These are phyloP conservation scores for Saccharum spontaneum DNA, from an alignment of 176 grass and related monocot genomes.

Conservation along the genomic window DNA sequence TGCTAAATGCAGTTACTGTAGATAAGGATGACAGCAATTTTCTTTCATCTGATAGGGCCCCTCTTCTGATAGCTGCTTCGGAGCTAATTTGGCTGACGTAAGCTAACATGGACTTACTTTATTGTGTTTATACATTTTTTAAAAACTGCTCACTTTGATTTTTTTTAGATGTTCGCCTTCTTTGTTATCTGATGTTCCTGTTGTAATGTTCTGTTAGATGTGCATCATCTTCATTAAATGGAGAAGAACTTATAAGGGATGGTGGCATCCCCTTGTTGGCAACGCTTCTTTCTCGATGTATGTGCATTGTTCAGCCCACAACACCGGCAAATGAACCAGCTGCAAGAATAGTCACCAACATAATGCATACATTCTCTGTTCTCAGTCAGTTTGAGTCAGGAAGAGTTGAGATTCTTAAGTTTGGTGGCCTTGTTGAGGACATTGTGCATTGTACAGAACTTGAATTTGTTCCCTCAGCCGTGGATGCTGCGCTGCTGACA, in stretches of 20 bases:
- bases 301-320: conserved; percentile 94
- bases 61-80: conserved; percentile 90
- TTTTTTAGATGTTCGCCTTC: conserved; percentile 3
- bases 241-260: conserved; percentile 96
- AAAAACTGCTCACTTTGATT: conserved; percentile 11
- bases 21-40: conserved; percentile 96
- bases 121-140: conserved; percentile 18
- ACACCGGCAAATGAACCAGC: conserved; percentile 89
- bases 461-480: conserved; percentile 85
- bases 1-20: conserved; percentile 91
- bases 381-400: conserved; percentile 91
- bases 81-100: conserved; percentile 99
- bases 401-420: conserved; percentile 80
- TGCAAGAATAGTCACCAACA: conserved; percentile 89
- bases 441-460: conserved; percentile 96
- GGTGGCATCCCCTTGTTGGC: conserved; percentile 91
- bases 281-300: conserved; percentile 96
- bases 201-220: conserved; percentile 54
- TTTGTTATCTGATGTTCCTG: conserved; percentile 35
- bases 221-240: conserved; percentile 92
- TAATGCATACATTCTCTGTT: conserved; percentile 89
- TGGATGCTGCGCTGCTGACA: conserved; percentile 86
- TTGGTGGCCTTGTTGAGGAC: conserved; percentile 84
- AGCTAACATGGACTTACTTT: conserved; percentile 34
- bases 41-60: conserved; percentile 92